These are phyloP conservation scores for Alternaria panax DNA, from an alignment of 2,329 filamentous ascomycete species.

Conservation along the genomic window DNA sequence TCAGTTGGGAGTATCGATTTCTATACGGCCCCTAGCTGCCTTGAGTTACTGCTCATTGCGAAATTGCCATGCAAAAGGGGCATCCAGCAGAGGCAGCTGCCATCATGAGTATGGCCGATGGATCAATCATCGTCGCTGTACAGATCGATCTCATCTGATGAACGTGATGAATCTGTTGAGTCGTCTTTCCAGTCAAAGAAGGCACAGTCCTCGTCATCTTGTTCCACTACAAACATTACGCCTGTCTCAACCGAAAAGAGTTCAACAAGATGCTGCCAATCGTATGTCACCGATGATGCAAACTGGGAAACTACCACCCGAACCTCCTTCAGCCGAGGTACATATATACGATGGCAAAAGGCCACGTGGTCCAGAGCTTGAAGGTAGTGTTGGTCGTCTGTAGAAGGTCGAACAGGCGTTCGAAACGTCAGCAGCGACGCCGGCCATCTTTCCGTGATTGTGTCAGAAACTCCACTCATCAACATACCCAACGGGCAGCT, in stretches of 20 bases:
- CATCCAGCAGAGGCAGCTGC: not conserved
- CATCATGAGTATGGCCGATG: not conserved
- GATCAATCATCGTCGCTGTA: conserved; percentile 16
- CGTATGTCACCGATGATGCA: conserved; percentile 10
- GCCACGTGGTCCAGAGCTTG: conserved; percentile 25
- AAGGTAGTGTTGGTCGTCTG: conserved; percentile 14
- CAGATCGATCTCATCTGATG: conserved; percentile 25
- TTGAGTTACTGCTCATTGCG: not conserved
- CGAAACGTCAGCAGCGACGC: conserved; percentile 17
- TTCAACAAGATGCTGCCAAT: conserved; percentile 20
- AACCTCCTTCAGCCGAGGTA: conserved; percentile 18
- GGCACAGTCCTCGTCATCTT: not conserved
- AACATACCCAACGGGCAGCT: conserved; percentile 23
- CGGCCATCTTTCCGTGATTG: conserved; percentile 23
- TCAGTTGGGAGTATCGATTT: not conserved
- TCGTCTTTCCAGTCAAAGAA: conserved; percentile 10
- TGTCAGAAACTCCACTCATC: conserved; percentile 2
- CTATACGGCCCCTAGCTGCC: not conserved
- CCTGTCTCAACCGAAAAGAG: conserved; percentile 5
- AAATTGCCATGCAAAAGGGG: not conserved
- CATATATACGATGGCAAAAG: conserved; percentile 2
- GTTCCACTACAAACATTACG: conserved; percentile 18
- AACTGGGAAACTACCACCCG: conserved; percentile 10
- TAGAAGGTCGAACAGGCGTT: conserved; percentile 9
- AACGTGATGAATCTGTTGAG: conserved; percentile 17